Conservation (phyloP, 1,284 basidiomycete species). For the Coriolopsis trogii region DNA sequence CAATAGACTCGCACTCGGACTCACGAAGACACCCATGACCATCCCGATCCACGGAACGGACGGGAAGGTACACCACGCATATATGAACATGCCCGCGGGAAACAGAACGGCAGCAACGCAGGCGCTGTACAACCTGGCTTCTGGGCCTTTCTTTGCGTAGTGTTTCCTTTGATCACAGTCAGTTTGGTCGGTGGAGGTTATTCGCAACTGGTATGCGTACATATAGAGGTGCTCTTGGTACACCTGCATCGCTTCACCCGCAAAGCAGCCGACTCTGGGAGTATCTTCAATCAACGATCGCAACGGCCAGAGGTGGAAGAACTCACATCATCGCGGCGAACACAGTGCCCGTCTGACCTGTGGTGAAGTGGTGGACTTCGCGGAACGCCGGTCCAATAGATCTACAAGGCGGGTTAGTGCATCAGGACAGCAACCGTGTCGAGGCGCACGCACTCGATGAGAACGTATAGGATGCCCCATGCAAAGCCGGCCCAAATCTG, state of each 20-base stretch:
- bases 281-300: not conserved
- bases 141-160: constrained; percentile 59
- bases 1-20: constrained; percentile 15
- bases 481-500: constrained; percentile 67
- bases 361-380: constrained; percentile 66
- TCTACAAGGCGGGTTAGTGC: constrained; percentile 35
- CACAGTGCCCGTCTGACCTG: constrained; percentile 62
- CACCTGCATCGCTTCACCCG: constrained; percentile 61
- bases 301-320: not conserved
- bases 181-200: not conserved
- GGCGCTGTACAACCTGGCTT: constrained; percentile 73
- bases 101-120: constrained; percentile 67
- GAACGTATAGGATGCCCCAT: constrained; percentile 78
- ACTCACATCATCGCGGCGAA: constrained; percentile 65
- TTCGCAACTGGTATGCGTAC: constrained; percentile 32
- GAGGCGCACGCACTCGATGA: constrained; percentile 56
- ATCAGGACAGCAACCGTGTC: not conserved
- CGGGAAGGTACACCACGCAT: constrained; percentile 60
- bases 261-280: constrained; percentile 58
- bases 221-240: constrained; percentile 71
- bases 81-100: constrained; percentile 68
- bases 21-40: constrained; percentile 54
- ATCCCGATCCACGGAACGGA: constrained; percentile 60
- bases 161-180: constrained; percentile 47
- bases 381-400: constrained; percentile 65